phyloP scores from a whole-genome alignment of 2,329 filamentous ascomycete species.

The Arthrobotrys pseudoclavata region DNA sequence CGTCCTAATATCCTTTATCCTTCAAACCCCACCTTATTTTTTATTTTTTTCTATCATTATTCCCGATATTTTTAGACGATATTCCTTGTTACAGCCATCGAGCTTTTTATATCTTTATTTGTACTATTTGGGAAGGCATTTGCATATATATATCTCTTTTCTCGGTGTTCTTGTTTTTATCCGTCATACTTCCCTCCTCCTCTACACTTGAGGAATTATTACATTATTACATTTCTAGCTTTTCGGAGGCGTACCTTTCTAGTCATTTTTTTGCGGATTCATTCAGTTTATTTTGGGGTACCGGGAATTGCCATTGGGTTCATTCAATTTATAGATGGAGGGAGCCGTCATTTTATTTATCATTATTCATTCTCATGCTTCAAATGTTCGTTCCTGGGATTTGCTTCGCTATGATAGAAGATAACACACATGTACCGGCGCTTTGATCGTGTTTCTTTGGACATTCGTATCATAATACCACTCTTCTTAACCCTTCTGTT shows the following conservation, averaged over 20 bases:
- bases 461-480: constrained; percentile 48
- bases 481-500: constrained; percentile 32
- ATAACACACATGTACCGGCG: constrained; percentile 57
- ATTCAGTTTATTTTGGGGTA: constrained; percentile 26
- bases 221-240: not conserved
- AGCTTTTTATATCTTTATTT: constrained; percentile 11
- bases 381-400: constrained; percentile 13
- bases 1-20: not conserved
- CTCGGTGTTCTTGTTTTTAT: constrained; percentile 22
- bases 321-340: constrained; percentile 54
- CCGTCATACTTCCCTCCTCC: not conserved
- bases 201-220: too few species aligned
- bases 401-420: constrained; percentile 41
- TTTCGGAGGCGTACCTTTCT: too few species aligned
- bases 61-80: constrained; percentile 15
- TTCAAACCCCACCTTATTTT: constrained; percentile 4
- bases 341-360: constrained; percentile 40
- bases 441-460: constrained; percentile 35
- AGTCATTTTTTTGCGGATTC: constrained; percentile 12
- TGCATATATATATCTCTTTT: constrained; percentile 22
- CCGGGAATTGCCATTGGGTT: constrained; percentile 33
- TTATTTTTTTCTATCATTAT: not conserved
- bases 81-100: not conserved
- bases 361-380: constrained; percentile 1
- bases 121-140: constrained; percentile 43